These are phyloP conservation scores for Candida golubevii DNA, from an alignment of 805 yeast species.

Conservation along the genomic window DNA sequence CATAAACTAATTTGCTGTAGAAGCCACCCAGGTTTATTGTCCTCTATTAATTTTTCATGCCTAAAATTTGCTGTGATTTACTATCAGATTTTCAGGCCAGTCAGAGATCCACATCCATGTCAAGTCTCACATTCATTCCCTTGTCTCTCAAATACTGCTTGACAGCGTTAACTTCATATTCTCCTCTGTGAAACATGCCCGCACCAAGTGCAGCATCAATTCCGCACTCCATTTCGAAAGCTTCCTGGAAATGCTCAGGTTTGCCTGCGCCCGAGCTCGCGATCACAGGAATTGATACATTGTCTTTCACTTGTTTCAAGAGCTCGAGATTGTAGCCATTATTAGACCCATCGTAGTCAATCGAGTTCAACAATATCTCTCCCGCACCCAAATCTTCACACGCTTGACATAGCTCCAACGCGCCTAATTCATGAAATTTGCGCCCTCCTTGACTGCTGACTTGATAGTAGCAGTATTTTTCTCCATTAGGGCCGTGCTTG, in stretches of 20 bases:
- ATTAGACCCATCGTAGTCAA: slow-evolving; percentile 95
- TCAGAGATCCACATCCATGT: slow-evolving; percentile 28
- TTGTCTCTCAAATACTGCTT: slow-evolving; percentile 57
- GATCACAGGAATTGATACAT: slow-evolving; percentile 86
- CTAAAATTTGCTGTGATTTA: too few relatives aligned
- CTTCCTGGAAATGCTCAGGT: slow-evolving; percentile 88
- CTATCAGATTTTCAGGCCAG: background rate
- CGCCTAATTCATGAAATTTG: slow-evolving; percentile 80
- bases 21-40: too few relatives aligned
- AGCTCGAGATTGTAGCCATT: slow-evolving; percentile 90
- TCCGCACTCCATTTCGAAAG: slow-evolving; percentile 64
- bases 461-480: slow-evolving; percentile 86
- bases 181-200: slow-evolving; percentile 96
- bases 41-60: too few relatives aligned
- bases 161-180: slow-evolving; percentile 81
- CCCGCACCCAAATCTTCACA: slow-evolving; percentile 96
- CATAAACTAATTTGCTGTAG: too few relatives aligned
- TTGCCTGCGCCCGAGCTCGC: slow-evolving; percentile 98
- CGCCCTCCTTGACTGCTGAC: slow-evolving; percentile 98
- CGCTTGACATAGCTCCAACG: slow-evolving; percentile 80
- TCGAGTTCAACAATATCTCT: slow-evolving; percentile 87
- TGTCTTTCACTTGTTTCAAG: slow-evolving; percentile 67
- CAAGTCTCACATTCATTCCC: slow-evolving; percentile 74
- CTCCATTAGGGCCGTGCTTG: slow-evolving; percentile 77
- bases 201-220: slow-evolving; percentile 99